Evolutionary conservation across 2,329 filamentous ascomycete genomes (phyloP), one percentile per base, ranked within the genome.

Genomic region (Penicillium sp.): DNA sequence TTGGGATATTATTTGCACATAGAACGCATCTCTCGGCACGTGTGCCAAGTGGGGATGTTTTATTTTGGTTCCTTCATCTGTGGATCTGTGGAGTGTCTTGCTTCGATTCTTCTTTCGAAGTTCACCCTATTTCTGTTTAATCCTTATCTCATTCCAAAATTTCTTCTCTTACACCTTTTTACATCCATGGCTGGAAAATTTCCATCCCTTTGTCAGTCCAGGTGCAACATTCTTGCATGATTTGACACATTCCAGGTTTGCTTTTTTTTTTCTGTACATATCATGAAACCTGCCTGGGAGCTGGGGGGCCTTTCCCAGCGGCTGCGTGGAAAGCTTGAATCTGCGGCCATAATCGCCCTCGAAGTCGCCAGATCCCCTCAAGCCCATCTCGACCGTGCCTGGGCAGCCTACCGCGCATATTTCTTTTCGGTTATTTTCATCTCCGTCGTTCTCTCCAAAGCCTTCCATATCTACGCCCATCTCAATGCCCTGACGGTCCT

Each of bases 351-450:
- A 32, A 42, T 51, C 16, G 46, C 39, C 20, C 14, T 61, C 24
- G 26, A 44, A 24, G 34, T 61, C 34, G 50, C 50, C 22, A 53
- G 35, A 59, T 59, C 53, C 11, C 56, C 56, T 14, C 59, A 61
- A n/a, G 20, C 46, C 3, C 56, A 56, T 22, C 2, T 59, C 22
- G 53, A 59, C 35, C 37, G 18, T 29, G 53, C 32, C 13, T 61
- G 59, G 59, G 39, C 29, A 22, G 40, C 38, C 5, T 56, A 38
- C 18, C 59, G 55, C 7, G 53, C 40, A 32, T 61, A 54, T 45
- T 31, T 59, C 16, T 59, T 61, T 48, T 59, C 58, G 0, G 39
- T 61, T n/a, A 59, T 54, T 20, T 59, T 59, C 14, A 61, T 61
- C 44, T 50, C 59, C 13, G 39, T 61, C 26, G 2, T 55, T 7